phyloP scores from a whole-genome alignment of 2,329 filamentous ascomycete species.

The Trichoderma atroviride region DNA sequence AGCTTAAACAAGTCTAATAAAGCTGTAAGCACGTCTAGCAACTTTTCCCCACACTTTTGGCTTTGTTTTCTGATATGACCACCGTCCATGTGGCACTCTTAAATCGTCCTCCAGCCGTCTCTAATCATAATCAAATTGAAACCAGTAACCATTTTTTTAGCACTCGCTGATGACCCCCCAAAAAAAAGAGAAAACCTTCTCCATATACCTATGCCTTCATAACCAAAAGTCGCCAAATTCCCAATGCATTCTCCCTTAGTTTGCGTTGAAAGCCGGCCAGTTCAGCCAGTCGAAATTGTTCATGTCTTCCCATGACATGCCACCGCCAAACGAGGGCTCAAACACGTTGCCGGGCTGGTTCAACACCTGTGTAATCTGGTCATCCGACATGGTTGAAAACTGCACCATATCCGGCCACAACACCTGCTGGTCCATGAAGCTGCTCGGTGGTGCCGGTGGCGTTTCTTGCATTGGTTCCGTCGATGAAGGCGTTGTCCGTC shows the following conservation, averaged over 20 bases:
- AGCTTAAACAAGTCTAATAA: neutral
- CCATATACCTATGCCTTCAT: neutral
- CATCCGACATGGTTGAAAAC: slow-evolving; percentile 70
- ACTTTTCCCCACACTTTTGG: neutral
- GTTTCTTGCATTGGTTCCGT: slow-evolving; percentile 29
- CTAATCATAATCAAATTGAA: neutral
- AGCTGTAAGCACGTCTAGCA: neutral
- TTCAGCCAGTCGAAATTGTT: slow-evolving; percentile 61
- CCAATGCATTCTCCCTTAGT: neutral
- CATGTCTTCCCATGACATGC: slow-evolving; percentile 61
- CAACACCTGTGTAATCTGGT: slow-evolving; percentile 67
- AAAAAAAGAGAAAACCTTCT: neutral
- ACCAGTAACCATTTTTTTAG: neutral
- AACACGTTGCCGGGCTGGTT: slow-evolving; percentile 65
- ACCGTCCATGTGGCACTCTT: neutral
- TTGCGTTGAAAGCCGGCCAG: slow-evolving; percentile 50
- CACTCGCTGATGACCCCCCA: neutral
- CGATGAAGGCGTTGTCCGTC: slow-evolving; percentile 8
- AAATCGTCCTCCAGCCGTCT: neutral
- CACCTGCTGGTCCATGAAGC: slow-evolving; percentile 37
- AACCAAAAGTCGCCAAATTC: neutral
- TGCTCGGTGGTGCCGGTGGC: slow-evolving; percentile 31
- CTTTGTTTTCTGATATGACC: neutral
- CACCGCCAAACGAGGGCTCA: slow-evolving; percentile 55
- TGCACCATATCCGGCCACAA: slow-evolving; percentile 58